phyloP scores from a whole-genome alignment of 1,139 yeast species.

The Suzukiozyma palmioleophila region DNA sequence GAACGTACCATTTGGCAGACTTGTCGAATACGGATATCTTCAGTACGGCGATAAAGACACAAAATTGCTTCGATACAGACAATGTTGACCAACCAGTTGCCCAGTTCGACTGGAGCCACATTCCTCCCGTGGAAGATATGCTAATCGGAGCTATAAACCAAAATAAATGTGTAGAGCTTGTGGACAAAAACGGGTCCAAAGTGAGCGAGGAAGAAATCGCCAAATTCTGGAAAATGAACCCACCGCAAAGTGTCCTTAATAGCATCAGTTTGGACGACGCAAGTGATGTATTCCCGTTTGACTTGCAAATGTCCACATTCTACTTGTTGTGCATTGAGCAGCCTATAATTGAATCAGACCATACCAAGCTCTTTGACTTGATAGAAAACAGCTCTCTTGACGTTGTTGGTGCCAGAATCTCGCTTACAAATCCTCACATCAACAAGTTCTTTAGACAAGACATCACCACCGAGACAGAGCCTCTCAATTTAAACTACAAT shows the following conservation, averaged over 20 bases:
- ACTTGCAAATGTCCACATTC: conserved; percentile 24
- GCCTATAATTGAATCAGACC: conserved; percentile 18
- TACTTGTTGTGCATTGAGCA: conserved; percentile 30
- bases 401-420: conserved; percentile 25
- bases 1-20: conserved; percentile 29
- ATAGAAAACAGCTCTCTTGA: conserved; percentile 22
- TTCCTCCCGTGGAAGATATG: conserved; percentile 7
- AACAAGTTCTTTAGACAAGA: conserved; percentile 12
- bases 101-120: conserved; percentile 8
- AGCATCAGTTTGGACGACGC: conserved; percentile 6
- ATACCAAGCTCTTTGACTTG: conserved; percentile 17
- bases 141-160: conserved; percentile 8
- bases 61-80: conserved; percentile 4
- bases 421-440: conserved; percentile 13
- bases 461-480: conserved; percentile 1
- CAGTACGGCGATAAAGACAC: conserved; percentile 20
- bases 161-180: conserved; percentile 6
- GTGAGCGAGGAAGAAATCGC: conserved; percentile 3
- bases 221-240: conserved; percentile 5
- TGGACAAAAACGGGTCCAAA: conserved; percentile 5
- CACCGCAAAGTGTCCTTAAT: conserved; percentile 2
- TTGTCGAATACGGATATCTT: conserved; percentile 27
- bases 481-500: conserved; percentile 11
- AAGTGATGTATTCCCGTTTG: conserved; percentile 26
- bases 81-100: conserved; percentile 4